Percentiles rank a stretch among this genome's conserved stretches.
These are phyloP conservation scores for Paramyrothecium roridum DNA, from an alignment of 2,329 filamentous ascomycete genomes.

Conservation along the genomic window DNA sequence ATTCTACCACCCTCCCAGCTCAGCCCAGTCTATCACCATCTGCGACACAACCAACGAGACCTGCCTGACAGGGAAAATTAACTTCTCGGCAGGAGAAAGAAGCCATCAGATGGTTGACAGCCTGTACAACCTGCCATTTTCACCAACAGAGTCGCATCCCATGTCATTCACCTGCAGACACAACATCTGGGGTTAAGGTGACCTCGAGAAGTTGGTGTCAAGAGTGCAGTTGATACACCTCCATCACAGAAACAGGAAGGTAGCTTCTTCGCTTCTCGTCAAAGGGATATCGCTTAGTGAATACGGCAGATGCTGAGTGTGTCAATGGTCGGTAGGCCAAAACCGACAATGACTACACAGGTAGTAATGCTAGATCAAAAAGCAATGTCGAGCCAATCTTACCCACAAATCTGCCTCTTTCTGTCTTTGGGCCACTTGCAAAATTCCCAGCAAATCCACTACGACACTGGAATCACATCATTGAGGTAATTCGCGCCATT, in stretches of 20 bases:
- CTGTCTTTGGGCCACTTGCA: too few species aligned
- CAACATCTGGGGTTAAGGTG: background rate
- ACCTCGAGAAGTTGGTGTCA: background rate
- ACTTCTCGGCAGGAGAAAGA: background rate
- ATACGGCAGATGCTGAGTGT: too few species aligned
- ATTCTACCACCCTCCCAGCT: background rate
- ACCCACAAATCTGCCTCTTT: too few species aligned
- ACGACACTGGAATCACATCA: too few species aligned
- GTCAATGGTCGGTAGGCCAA: too few species aligned
- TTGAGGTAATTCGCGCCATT: background rate
- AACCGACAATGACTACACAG: too few species aligned
- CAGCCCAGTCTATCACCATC: background rate
- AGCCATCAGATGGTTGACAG: background rate
- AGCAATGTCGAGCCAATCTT: too few species aligned
- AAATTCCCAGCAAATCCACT: too few species aligned
- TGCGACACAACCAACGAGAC: background rate
- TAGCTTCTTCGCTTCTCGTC: too few species aligned
- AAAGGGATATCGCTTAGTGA: too few species aligned
- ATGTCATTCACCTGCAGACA: background rate
- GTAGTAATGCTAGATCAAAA: too few species aligned
- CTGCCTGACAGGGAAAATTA: background rate
- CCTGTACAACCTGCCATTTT: background rate
- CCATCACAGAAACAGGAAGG: too few species aligned
- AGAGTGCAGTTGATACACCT: background rate
- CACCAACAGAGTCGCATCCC: background rate